Evolutionary conservation across 306 rosid species (phyloP), one percentile per base, ranked within the genome.

Genomic region (Quercus suber): DNA sequence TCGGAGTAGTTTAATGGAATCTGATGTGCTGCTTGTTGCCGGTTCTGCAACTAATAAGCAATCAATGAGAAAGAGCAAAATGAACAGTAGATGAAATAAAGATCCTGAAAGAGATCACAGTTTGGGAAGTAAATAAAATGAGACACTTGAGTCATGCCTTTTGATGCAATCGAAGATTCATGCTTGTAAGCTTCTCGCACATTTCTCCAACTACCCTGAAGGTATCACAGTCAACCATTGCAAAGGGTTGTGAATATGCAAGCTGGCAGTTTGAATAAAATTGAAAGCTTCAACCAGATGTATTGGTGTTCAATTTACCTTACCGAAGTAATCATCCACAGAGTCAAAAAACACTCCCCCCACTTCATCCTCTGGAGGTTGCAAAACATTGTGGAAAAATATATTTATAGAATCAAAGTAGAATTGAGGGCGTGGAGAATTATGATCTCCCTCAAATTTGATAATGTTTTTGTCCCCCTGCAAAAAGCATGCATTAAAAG

Each of bases 381-480:
- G 98, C 82, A 96, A 76, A 74, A 93, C 94, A 79, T 93, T 91
- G 86, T 88, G 93, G 80, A 96, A 96, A 85, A 96, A 96, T 4
- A 93, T 89, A 81, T 91, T 90, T 78, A 96, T 89, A 41, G 99
- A 93, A 79, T 96, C 98, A 55, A 96, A 96, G 84, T 86, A 96
- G 86, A 89, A 93, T 79, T 90, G 96, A 82, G 99, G 97, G 49
- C 98, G 92, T 31, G 97, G 93, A 80, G 99, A 96, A 76, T 96
- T 96, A 92, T 96, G 99, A 84, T 96, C 99, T 71, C 99, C 99
- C 67, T 96, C 99, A 70, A 96, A 96, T 89, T 91, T 93, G 78
- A 93, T 89, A 61, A 93, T 81, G 83, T 86, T 96, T 86, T 89
- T 96, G 83, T 96, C 98, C 76, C 99, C 99, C 99, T 96, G 85